A percentile compares a stretch with the other conserved stretches of the same genome.
phyloP scores from a whole-genome alignment of 139 green algal species.

The Chlamydomonas sphaeroides region DNA sequence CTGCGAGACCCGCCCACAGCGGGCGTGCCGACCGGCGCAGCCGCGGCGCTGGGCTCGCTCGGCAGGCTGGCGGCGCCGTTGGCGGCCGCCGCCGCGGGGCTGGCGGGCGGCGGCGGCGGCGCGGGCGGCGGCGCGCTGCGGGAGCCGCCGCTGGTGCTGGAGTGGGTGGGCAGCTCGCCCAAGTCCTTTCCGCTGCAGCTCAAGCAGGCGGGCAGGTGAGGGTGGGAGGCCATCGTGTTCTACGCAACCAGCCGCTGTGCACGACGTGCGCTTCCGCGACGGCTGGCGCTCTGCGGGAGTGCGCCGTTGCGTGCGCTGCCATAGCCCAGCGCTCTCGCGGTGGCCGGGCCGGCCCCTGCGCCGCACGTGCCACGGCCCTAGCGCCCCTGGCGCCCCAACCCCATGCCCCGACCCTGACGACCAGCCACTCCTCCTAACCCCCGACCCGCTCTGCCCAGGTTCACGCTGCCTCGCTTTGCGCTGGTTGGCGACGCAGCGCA shows the following conservation, averaged over 20 bases:
- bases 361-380: too few species aligned
- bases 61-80: not conserved
- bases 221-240: too few species aligned
- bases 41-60: too few species aligned
- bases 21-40: not conserved
- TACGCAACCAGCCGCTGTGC: too few species aligned
- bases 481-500: constrained; percentile 88
- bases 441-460: constrained; percentile 54
- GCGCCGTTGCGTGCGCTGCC: too few species aligned
- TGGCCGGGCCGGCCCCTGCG: too few species aligned
- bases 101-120: constrained; percentile 8
- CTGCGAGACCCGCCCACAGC: constrained; percentile 25
- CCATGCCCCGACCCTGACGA: too few species aligned
- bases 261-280: too few species aligned
- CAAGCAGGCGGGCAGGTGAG: constrained; percentile 69
- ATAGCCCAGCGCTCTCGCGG: too few species aligned
- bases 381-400: too few species aligned
- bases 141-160: constrained; percentile 63
- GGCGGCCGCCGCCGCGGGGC: not conserved
- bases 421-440: too few species aligned
- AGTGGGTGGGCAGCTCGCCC: constrained; percentile 56
- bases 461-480: constrained; percentile 74
- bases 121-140: constrained; percentile 28
- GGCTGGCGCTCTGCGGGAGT: too few species aligned
- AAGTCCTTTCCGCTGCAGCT: constrained; percentile 74